Base-by-base conservation (phyloP, 2,329 filamentous ascomycete species). In the Tolypocladium ophioglossoides region DNA sequence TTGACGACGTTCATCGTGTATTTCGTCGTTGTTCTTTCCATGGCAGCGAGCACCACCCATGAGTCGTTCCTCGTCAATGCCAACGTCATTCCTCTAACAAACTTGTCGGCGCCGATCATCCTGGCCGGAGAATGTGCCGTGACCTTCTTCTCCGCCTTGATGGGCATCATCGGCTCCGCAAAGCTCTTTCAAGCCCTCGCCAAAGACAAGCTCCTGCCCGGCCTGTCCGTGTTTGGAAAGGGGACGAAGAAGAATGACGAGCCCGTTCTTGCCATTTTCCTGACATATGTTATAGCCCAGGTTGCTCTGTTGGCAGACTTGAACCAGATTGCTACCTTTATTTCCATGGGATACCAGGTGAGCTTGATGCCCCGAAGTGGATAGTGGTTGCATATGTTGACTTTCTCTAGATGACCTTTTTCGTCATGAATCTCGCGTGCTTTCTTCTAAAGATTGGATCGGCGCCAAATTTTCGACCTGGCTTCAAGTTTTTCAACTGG, bases 401-500 rank as follows among this genome's bases (percentile, higher is more conserved):
- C 8, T 18, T 30, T 20, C 9, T n/a, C n/a, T 14, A 82, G 77
- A 92, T 95, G 86, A 95, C 90, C 0, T 95, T 95, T 64, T 80
- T 95, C 51, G 87, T 92, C 41, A 94, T 89, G 70, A 95, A 95
- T 59, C 71, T 95, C 10, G 90, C 90, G 8, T 95, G 89, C 61
- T 95, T 95, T 62, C 73, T 95, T 1, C 77, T 95, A 54, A 92
- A 92, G 66, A 86, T 95, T 54, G 86, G 89, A 1, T 92, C 90
- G 1, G 90, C 90, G 0, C 90, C 90, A 4, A 95, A 95, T 65
- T 95, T 95, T 61, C 78, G 90, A 27, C 90, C 90, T 0, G 89
- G 87, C 0, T 95, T 95, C 69, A 87, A 89, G 64, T 92, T 91
- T 65, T 95, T 95, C 72, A 91, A 83, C 57, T 91, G 88, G 85